Evolutionary conservation across 768 basidiomycete species (phyloP).

Genomic region (Lactarius psammicola): DNA sequence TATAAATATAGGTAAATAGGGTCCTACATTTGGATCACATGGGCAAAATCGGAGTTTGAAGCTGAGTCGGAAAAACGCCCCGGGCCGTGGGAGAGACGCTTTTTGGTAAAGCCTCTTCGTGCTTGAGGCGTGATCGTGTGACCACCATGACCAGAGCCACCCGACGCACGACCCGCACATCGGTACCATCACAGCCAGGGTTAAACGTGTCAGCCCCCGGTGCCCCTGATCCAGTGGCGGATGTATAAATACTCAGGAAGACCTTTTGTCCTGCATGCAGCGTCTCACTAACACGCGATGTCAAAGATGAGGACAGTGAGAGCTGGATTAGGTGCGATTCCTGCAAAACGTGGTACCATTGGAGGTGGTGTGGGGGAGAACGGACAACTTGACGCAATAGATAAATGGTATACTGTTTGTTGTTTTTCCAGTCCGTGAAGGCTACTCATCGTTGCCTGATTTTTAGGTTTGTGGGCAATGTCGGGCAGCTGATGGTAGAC

Average conservation of each 20-base stretch:
- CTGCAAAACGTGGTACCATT: constrained; percentile 83
- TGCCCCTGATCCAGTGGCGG: constrained; percentile 1
- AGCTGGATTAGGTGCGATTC: constrained; percentile 82
- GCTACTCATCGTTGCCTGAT: constrained; percentile 11
- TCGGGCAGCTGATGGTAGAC: constrained; percentile 54
- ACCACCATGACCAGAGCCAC: constrained; percentile 19
- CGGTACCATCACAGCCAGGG: constrained; percentile 7
- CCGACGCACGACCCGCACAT: constrained; percentile 17
- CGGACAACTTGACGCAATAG: constrained; percentile 61
- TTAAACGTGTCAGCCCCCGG: background rate
- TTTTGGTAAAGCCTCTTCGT: background rate
- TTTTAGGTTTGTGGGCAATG: constrained; percentile 71
- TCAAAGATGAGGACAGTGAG: constrained; percentile 51
- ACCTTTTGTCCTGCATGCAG: constrained; percentile 24
- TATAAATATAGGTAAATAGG: too few species aligned
- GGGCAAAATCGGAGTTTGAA: too few species aligned
- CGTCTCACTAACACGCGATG: constrained; percentile 31
- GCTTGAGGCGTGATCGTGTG: background rate
- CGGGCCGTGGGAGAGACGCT: background rate
- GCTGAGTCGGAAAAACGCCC: too few species aligned
- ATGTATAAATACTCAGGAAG: constrained; percentile 13
- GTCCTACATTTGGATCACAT: too few species aligned
- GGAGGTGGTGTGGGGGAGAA: constrained; percentile 73
- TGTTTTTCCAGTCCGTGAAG: constrained; percentile 32
- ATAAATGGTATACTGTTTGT: constrained; percentile 67